These are phyloP conservation scores for Aspergillus sp. DNA, from an alignment of 2,329 filamentous ascomycete genomes.

Conservation along the genomic window DNA sequence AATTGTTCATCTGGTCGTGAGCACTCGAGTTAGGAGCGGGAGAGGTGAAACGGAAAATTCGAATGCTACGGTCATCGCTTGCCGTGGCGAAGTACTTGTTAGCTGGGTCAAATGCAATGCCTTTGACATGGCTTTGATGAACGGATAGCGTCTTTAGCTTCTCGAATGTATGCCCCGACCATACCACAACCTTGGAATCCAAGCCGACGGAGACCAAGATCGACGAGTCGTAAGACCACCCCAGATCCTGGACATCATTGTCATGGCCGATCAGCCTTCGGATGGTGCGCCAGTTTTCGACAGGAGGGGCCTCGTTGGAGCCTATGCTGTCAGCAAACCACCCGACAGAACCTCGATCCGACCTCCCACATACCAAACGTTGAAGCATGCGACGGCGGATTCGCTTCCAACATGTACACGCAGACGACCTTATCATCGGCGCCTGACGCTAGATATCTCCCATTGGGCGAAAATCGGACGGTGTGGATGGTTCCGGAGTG, in stretches of 20 bases:
- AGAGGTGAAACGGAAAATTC: slow-evolving; percentile 89
- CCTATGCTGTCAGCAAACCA: slow-evolving; percentile 37
- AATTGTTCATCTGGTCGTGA: slow-evolving; percentile 95
- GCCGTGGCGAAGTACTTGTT: slow-evolving; percentile 99
- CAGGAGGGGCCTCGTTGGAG: slow-evolving; percentile 78
- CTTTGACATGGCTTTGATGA: slow-evolving; percentile 96
- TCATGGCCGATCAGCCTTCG: slow-evolving; percentile 91
- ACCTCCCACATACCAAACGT: slow-evolving; percentile 60
- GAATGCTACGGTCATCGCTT: slow-evolving; percentile 92
- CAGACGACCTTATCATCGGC: slow-evolving; percentile 99
- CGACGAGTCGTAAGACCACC: slow-evolving; percentile 93
- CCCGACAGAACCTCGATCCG: slow-evolving; percentile 3
- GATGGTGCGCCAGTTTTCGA: slow-evolving; percentile 97
- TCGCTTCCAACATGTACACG: slow-evolving; percentile 83
- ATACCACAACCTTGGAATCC: slow-evolving; percentile 96
- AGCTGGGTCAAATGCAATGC: slow-evolving; percentile 94
- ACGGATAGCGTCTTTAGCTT: slow-evolving; percentile 89
- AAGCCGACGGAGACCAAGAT: slow-evolving; percentile 91
- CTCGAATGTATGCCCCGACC: slow-evolving; percentile 97
- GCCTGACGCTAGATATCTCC: slow-evolving; percentile 88
- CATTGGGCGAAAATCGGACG: slow-evolving; percentile 91
- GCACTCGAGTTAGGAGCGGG: slow-evolving; percentile 83
- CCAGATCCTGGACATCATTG: slow-evolving; percentile 95
- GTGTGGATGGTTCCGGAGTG: slow-evolving; percentile 96
- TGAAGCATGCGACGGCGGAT: slow-evolving; percentile 63